Percentiles rank a stretch among this genome's conserved stretches.
Conservation (phyloP, 192 early-diverging fungal species). For the Piromyces finnis region DNA sequence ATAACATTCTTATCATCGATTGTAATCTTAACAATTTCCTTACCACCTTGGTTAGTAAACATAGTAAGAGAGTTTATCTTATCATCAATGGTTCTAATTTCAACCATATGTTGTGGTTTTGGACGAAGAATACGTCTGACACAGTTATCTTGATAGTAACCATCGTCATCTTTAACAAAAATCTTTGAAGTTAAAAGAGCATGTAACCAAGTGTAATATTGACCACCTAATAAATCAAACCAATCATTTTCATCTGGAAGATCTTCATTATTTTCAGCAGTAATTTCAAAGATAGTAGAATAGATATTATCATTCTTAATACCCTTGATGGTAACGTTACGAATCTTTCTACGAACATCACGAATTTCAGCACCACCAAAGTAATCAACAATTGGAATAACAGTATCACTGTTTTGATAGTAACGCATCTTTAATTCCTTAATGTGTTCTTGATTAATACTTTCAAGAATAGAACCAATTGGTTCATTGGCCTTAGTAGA, state of each 20-base stretch:
- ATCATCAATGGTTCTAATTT: slow-evolving; percentile 23
- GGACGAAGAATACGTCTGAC: slow-evolving; percentile 42
- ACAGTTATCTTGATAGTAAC: slow-evolving; percentile 39
- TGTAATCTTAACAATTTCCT: slow-evolving; percentile 26
- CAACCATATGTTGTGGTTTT: slow-evolving; percentile 16
- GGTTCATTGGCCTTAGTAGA: slow-evolving; percentile 60
- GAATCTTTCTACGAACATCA: slow-evolving; percentile 11
- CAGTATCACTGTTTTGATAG: slow-evolving; percentile 36
- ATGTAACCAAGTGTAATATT: slow-evolving; percentile 58
- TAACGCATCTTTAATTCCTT: slow-evolving; percentile 46
- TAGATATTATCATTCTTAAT: slow-evolving; percentile 15
- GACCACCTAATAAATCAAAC: slow-evolving; percentile 58
- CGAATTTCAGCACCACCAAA: slow-evolving; percentile 25
- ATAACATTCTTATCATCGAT: slow-evolving; percentile 27
- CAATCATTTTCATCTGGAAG: slow-evolving; percentile 39
- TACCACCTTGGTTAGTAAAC: slow-evolving; percentile 26
- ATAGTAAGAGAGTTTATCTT: slow-evolving; percentile 24
- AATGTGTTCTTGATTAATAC: slow-evolving; percentile 66
- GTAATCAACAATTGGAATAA: slow-evolving; percentile 65
- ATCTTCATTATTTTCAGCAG: slow-evolving; percentile 18
- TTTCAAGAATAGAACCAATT: slow-evolving; percentile 70
- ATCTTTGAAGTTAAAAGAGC: slow-evolving; percentile 58
- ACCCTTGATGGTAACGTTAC: slow-evolving; percentile 15
- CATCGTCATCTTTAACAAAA: slow-evolving; percentile 51
- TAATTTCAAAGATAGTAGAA: slow-evolving; percentile 34